Percentiles rank a stretch among this genome's conserved stretches.
Conservation (phyloP, 2,329 filamentous ascomycete genomes). For the Sclerotinia trifoliorum region DNA sequence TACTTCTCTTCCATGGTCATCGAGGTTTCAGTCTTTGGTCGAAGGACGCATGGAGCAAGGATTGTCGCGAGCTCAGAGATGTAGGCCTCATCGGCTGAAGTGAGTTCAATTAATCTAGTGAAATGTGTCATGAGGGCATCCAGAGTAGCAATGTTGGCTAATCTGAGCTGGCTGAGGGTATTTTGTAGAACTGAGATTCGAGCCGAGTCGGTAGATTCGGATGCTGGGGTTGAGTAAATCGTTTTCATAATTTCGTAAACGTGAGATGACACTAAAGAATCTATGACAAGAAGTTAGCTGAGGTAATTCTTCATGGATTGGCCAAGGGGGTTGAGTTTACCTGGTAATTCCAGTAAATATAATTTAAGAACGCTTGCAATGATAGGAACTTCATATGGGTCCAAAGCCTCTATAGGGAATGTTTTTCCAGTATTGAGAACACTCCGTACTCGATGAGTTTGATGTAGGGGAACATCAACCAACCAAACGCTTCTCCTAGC, state of each 20-base stretch:
- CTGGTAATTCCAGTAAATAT: conserved; percentile 90
- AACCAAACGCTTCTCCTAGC: conserved; percentile 91
- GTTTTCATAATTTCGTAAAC: conserved; percentile 99
- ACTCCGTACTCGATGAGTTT: conserved; percentile 80
- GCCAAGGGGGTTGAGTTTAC: conserved; percentile 51
- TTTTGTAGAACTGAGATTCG: conserved; percentile 91
- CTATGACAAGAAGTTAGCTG: conserved; percentile 47
- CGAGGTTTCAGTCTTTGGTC: conserved; percentile 82
- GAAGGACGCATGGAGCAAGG: conserved; percentile 81
- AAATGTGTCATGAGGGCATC: conserved; percentile 99
- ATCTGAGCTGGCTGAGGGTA: conserved; percentile 87
- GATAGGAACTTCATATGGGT: conserved; percentile 90
- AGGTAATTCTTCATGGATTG: neutral
- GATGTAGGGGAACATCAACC: conserved; percentile 80
- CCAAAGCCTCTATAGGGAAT: conserved; percentile 71
- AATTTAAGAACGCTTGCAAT: conserved; percentile 90
- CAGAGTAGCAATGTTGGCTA: conserved; percentile 97
- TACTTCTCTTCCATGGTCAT: conserved; percentile 96
- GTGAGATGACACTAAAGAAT: conserved; percentile 96
- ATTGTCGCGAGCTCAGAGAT: conserved; percentile 69
- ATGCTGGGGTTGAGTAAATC: conserved; percentile 81
- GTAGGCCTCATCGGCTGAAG: conserved; percentile 90
- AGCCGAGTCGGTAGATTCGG: conserved; percentile 72
- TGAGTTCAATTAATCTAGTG: conserved; percentile 92
- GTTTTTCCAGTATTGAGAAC: conserved; percentile 84